A percentile compares a stretch with the other conserved stretches of the same genome.
Conservation (phyloP, 192 early-diverging fungal genomes). For the Phlyctochytrium arcticum region DNA sequence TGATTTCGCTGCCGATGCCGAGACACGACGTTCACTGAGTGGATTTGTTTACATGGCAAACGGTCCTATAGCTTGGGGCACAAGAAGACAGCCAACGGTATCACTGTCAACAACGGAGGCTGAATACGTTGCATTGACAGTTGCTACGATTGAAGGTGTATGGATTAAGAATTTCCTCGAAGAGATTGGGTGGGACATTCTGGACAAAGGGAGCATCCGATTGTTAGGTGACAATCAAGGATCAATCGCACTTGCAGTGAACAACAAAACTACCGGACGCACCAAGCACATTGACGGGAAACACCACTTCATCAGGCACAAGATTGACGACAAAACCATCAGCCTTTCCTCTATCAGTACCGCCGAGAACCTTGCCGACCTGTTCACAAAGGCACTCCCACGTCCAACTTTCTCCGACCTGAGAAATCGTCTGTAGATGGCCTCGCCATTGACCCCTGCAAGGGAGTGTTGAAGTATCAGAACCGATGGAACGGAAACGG, state of each 20-base stretch:
- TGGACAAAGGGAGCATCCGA: not conserved
- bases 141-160: constrained; percentile 2
- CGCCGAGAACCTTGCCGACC: not conserved
- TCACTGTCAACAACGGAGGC: constrained; percentile 20
- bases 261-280: constrained; percentile 17
- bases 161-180: too few species aligned
- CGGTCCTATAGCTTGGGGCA: constrained; percentile 8
- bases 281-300: constrained; percentile 32
- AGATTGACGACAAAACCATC: not conserved
- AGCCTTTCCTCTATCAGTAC: not conserved
- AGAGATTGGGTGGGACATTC: not conserved
- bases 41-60: constrained; percentile 8
- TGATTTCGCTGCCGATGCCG: constrained; percentile 35
- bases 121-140: constrained; percentile 14
- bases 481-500: too few species aligned
- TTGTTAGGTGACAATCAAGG: not conserved
- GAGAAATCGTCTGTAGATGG: too few species aligned
- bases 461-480: too few species aligned
- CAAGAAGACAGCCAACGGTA: not conserved
- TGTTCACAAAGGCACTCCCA: not conserved
- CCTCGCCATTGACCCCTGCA: too few species aligned
- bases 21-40: not conserved
- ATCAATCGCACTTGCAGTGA: constrained; percentile 15
- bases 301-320: constrained; percentile 25
- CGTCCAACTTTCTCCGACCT: not conserved